Evolutionary conservation across 2,329 filamentous ascomycete genomes (phyloP).

Genomic region (Penicillium sp.): DNA sequence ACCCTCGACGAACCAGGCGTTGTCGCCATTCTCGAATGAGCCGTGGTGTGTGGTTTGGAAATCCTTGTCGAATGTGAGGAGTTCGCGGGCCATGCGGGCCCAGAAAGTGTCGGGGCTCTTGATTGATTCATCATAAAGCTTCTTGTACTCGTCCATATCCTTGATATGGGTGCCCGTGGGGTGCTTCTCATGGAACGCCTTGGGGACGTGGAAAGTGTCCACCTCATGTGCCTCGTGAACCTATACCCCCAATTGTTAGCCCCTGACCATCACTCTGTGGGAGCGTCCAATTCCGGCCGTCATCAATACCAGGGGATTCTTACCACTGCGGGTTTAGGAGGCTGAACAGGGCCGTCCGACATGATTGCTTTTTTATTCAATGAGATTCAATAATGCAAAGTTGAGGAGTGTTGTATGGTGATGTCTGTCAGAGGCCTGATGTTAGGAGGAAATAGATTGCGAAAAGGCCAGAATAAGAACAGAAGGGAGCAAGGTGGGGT

Average conservation of each 20-base stretch:
- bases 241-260: constrained; percentile 24
- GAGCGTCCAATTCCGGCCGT: background rate
- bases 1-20: constrained; percentile 92
- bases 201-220: constrained; percentile 54
- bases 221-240: constrained; percentile 49
- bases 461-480: background rate
- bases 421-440: background rate
- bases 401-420: background rate
- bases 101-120: constrained; percentile 86
- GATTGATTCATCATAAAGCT: constrained; percentile 77
- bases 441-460: constrained; percentile 1
- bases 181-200: constrained; percentile 57
- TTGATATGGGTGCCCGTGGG: constrained; percentile 58
- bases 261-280: background rate
- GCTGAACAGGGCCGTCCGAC: constrained; percentile 36
- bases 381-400: background rate
- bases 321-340: constrained; percentile 42
- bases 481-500: constrained; percentile 1
- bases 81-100: constrained; percentile 77
- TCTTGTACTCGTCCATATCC: constrained; percentile 59
- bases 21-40: constrained; percentile 73
- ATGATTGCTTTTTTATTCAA: constrained; percentile 28
- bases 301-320: constrained; percentile 18
- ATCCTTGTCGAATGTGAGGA: constrained; percentile 84
- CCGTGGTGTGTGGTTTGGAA: constrained; percentile 86